Conservation (phyloP, 2,329 filamentous ascomycete genomes). For the Hortaea werneckii region DNA sequence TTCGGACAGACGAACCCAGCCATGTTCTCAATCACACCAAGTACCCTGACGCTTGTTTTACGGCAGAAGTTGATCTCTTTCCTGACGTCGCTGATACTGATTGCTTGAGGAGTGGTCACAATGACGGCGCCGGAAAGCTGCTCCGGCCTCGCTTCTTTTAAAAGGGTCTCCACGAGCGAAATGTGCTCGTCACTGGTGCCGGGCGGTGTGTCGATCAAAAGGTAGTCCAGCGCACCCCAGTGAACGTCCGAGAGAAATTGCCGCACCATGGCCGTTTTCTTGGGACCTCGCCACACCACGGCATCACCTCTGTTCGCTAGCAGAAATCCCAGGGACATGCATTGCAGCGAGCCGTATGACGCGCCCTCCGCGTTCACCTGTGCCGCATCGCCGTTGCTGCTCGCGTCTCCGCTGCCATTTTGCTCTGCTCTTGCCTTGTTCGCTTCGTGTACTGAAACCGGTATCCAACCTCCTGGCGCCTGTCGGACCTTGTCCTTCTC, state of each 20-base stretch:
- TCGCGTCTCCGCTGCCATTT: constrained; percentile 5
- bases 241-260: constrained; percentile 89
- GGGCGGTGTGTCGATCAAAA: constrained; percentile 91
- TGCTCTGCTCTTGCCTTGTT: constrained; percentile 14
- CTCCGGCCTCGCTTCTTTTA: constrained; percentile 38
- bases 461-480: constrained; percentile 83
- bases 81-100: constrained; percentile 84
- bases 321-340: constrained; percentile 91
- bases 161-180: constrained; percentile 66
- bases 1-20: constrained; percentile 74
- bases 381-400: background rate
- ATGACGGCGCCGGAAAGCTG: constrained; percentile 82
- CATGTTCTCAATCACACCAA: constrained; percentile 98
- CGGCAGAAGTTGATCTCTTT: constrained; percentile 90
- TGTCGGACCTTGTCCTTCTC: constrained; percentile 85
- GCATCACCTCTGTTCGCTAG: constrained; percentile 75
- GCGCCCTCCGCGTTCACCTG: background rate
- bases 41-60: constrained; percentile 67
- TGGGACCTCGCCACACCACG: constrained; percentile 94
- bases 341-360: constrained; percentile 51
- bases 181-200: constrained; percentile 97
- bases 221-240: constrained; percentile 80
- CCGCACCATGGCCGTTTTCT: constrained; percentile 97
- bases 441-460: constrained; percentile 68
- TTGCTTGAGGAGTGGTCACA: constrained; percentile 91